Conservation (phyloP, 2,329 filamentous ascomycete genomes). For the Epichloe uncinata region DNA sequence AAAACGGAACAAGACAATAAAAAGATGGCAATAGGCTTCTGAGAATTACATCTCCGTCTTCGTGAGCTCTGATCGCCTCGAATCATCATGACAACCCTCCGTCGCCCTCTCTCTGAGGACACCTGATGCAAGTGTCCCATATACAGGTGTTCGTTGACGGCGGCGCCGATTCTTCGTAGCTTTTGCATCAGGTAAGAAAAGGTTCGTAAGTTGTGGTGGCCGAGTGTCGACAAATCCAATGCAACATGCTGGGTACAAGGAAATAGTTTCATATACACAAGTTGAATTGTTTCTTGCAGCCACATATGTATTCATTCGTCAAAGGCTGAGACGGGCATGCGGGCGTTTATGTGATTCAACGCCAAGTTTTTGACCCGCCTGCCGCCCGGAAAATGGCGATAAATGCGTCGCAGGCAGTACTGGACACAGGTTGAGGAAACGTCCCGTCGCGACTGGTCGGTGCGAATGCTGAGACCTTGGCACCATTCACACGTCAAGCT, state of each 20-base stretch:
- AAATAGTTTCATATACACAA: neutral
- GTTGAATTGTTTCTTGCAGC: neutral
- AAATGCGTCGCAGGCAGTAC: neutral
- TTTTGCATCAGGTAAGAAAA: too few species aligned
- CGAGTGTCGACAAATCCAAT: neutral
- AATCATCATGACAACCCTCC: too few species aligned
- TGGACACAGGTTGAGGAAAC: too few species aligned
- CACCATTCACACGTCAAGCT: neutral
- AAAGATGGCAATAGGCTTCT: slow-evolving; percentile 8
- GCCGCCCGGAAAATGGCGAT: neutral
- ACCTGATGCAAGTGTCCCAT: too few species aligned
- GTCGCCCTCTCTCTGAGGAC: too few species aligned
- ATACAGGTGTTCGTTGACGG: too few species aligned
- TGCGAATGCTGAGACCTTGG: neutral
- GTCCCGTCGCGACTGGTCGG: neutral
- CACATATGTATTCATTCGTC: neutral
- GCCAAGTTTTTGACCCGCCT: neutral
- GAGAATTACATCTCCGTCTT: slow-evolving; percentile 13
- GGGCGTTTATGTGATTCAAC: neutral
- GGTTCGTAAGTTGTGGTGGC: neutral
- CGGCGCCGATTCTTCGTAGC: too few species aligned
- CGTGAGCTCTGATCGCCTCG: neutral
- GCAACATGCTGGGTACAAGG: neutral
- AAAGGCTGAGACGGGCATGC: neutral
- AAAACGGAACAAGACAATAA: slow-evolving; percentile 9